Evolutionary conservation across 2,329 filamentous ascomycete genomes (phyloP), one percentile per base, ranked within the genome.

Genomic region (Fusarium penzigii): DNA sequence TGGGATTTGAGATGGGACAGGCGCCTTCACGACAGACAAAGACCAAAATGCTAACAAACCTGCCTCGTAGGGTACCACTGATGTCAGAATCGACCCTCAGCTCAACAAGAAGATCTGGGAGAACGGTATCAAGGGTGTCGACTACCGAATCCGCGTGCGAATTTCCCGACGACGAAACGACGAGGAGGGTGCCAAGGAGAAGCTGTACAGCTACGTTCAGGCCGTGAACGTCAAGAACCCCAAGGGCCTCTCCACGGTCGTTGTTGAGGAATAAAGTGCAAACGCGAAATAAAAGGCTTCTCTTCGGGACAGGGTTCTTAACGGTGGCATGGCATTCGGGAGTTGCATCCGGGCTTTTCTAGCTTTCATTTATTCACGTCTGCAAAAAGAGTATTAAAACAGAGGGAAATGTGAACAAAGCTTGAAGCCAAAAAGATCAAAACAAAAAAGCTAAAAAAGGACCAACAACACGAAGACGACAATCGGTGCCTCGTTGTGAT

Each of bases 41-140:
- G 49, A n/a, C 42, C 42, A 44, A 39, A 17, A 29, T 57, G 60
- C 62, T 65, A 62, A 65, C 52, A 25, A 39, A 20, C 13, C 32
- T 36, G 1, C 43, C 17, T 9, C 49, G 20, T 68, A 99, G 94
- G 93, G 93, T 75, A 99, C 94, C 80, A 80, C 84, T 72, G 94
- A 99, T 76, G 94, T 99, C 81, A 94, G 94, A 71, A 81, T 99
- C 75, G 94, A 99, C 86, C 94, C 94, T 73, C 89, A 94, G 82
- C 83, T 99, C 74, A 99, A 99, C 89, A 99, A 99, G 90, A 97
- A 99, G 87, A 93, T 99, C 77, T 99, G 94, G 94, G 94, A 99
- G 82, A 84, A 88, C 74, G 94, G 94, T 78, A 87, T 99, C 84
- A 99, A 97, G 90, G 95, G 94, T 73, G 92, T 97, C 67, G 91